Evolutionary conservation across 768 basidiomycete genomes (phyloP), one percentile per base, ranked within the genome.

Genomic region (Tulasnella sp.): DNA sequence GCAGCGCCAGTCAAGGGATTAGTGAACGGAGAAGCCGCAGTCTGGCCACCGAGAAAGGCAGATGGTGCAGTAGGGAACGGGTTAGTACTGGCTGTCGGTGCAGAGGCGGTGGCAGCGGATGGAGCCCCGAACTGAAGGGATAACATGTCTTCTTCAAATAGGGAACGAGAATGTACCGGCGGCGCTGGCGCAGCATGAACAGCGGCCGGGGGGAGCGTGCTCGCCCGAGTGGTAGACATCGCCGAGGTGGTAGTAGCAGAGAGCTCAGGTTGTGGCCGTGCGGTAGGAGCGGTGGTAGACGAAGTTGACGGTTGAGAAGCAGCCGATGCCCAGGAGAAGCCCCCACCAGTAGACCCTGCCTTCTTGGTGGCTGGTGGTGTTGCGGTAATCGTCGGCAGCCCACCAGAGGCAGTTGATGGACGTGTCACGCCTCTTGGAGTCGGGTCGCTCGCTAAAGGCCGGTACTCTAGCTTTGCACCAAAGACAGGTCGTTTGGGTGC

Each of bases 171-270:
- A 15, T 21, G 46, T 34, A 14, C 29, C n/a, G 62, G 64, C 12
- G 68, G 67, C 2, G 61, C 57, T 3, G 64, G 31, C 29, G 66
- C 63, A 12, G 67, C 53, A 36, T 50, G 62, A 55, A 57, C 51
- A 27, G 49, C 60, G 59, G 29, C 43, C 15, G 19, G 17, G 14
- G 55, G 14, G 9, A 27, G 36, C 48, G 37, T 35, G 29, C 40
- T 11, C 12, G 19, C 6, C 7, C 9, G 17, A 19, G 31, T 25
- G 32, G 25, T 34, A 37, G 35, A 41, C 6, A 53, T 69, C 19
- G 61, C 75, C 57, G 45, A 70, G 71, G 51, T 6, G 53, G 60
- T 51, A 60, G 67, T 49, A 41, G 61, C 4, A 49, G 40, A 42
- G 15, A 39, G n/a, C 19, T 55, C 46, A 29, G 50, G 41, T 3